phyloP scores from a whole-genome alignment of 1,284 basidiomycete species.

The Microstroma glucosiphilum region DNA sequence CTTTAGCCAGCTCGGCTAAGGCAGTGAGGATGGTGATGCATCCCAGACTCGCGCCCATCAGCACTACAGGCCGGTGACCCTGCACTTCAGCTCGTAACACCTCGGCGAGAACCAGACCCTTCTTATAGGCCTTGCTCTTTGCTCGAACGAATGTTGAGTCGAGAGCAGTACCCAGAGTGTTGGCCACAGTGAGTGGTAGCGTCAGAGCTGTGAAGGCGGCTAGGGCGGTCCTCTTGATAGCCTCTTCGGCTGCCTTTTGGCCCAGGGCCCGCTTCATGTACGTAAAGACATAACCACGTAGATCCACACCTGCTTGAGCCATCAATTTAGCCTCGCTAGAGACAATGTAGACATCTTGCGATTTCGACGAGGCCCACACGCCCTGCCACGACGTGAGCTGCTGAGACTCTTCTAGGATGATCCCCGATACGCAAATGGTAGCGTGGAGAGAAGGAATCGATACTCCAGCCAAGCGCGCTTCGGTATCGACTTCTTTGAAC shows the following conservation, averaged over 20 bases:
- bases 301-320: constrained; percentile 27
- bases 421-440: constrained; percentile 36
- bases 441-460: constrained; percentile 40
- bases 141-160: constrained; percentile 52
- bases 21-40: constrained; percentile 56
- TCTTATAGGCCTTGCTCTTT: constrained; percentile 22
- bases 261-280: constrained; percentile 29
- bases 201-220: constrained; percentile 58
- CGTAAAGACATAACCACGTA: constrained; percentile 34
- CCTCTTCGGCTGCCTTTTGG: constrained; percentile 47
- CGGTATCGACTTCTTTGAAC: constrained; percentile 22
- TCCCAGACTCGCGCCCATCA: constrained; percentile 58
- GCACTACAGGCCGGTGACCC: constrained; percentile 56
- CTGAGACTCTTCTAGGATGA: constrained; percentile 30
- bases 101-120: constrained; percentile 55
- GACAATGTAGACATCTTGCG: constrained; percentile 36
- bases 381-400: constrained; percentile 27
- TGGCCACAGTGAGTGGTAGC: constrained; percentile 53
- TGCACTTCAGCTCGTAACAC: constrained; percentile 57
- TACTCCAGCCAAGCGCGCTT: constrained; percentile 26
- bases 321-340: constrained; percentile 35
- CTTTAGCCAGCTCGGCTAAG: constrained; percentile 53
- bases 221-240: constrained; percentile 58
- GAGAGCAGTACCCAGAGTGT: constrained; percentile 46
- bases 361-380: constrained; percentile 22